Evolutionary conservation across 495 filamentous ascomycete genomes (phyloP), one percentile per base, ranked within the genome.

Genomic region (Podospora pseudoanserina): DNA sequence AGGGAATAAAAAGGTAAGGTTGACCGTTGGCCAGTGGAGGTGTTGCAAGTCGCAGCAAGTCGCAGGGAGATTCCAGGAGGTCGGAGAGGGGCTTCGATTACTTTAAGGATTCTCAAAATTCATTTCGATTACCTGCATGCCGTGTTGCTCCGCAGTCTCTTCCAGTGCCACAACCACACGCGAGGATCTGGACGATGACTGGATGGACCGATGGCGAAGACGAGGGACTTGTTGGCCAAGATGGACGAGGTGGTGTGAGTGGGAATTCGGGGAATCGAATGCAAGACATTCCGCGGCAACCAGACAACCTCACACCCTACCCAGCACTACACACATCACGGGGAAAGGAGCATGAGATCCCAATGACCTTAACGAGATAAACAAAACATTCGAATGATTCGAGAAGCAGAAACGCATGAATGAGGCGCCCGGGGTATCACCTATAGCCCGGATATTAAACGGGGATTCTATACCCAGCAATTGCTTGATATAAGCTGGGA

Each of bases 51-150:
- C 55, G 55, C 55, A 58, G n/a, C 55, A 58, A 58, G 23, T 26
- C 55, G 55, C 55, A 58, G 23, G 23, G 55, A 58, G 23, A 58
- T 58, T 58, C 55, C 55, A 58, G 55, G 55, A 58, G 55, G 9
- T 58, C 13, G 55, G 55, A 18, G 55, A 58, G 55, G 55, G 55
- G 55, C 39, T 49, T 49, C 39, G 13, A 49, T 49, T 49, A 49
- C 18, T 49, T 49, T 49, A 49, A 49, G 39, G 39, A 49, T 49
- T 49, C 39, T 49, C 6, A 49, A 49, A 49, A 49, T 49, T 49
- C 39, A 49, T 49, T 49, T 49, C 39, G 39, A 49, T 49, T 49
- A 49, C 39, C 39, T 49, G 39, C 39, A 49, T 49, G 39, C 39
- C 39, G 39, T 49, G 39, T 49, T 49, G 39, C 39, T 49, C 39